Base-by-base conservation (phyloP, 129 eudicot species). In the Solidago caesia region DNA sequence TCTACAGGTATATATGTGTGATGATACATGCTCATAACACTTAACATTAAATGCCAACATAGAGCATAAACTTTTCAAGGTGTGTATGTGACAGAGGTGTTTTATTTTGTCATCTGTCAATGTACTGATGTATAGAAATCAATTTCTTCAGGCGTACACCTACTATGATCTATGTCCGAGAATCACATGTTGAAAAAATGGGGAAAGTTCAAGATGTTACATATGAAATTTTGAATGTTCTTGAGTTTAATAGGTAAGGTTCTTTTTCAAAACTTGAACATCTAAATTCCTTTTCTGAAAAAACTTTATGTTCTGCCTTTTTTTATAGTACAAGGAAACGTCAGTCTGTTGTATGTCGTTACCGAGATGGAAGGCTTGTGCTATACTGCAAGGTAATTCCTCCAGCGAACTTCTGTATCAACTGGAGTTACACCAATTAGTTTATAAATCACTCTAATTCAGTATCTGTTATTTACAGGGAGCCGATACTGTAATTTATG, bases 261-360 rank as follows among this genome's bases (percentile, higher is more conserved):
- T 6, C 71, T 33, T 45, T 21, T 83, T 62, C 74, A 33, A 33
- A 33, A 33, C 39, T 33, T 33, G 39, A 33, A 33, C 39, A 33
- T 77, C 48, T 44, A 25, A 25, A 5, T 43, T 49, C 14, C 6
- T 33, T 64, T 12, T 41, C 44, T 69, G 6, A 45, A 51, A 64
- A 52, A 6, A 4, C 59, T 79, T 63, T 33, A 41, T 55, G 49
- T 4, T 11, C 57, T 84, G 58, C 53, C 48, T 55, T 57, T 56
- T 13, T 61, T 21, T 81, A 44, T 75, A 94, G 98, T 84, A 89
- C 96, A 71, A 86, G 98, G 88, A 94, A 94, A 89, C 97, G 98
- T 73, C 98, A 94, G 81, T 94, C 98, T 78, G 98, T 94, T 80
- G 86, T 94, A 46, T 94, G 98, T 68, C 96, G 98, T 68, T 94